phyloP scores from a whole-genome alignment of 805 yeast species.

The Saccharomycopsis javanensis region DNA sequence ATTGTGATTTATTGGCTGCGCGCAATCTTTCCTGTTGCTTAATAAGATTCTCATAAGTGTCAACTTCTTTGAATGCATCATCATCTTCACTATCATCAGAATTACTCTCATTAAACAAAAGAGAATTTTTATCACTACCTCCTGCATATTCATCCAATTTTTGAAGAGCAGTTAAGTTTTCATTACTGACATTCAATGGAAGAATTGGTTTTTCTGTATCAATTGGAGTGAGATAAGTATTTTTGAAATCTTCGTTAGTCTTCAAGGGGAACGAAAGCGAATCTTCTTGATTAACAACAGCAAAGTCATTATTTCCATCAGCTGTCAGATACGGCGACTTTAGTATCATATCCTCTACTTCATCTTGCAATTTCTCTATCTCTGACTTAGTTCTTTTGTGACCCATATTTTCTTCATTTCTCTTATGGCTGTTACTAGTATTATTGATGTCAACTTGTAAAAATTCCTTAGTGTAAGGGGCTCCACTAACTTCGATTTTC shows the following conservation, averaged over 20 bases:
- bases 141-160: not conserved
- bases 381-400: slow-evolving; percentile 10
- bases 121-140: not conserved
- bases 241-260: not conserved
- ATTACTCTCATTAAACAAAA: not conserved
- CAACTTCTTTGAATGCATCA: not conserved
- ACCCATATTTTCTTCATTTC: not conserved
- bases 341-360: slow-evolving; percentile 6
- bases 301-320: not conserved
- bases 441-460: not conserved
- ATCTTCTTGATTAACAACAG: not conserved
- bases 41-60: not conserved
- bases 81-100: not conserved
- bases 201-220: not conserved
- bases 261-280: not conserved
- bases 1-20: not conserved
- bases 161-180: not conserved
- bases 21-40: not conserved
- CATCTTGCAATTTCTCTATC: slow-evolving; percentile 13
- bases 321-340: not conserved
- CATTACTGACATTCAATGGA: not conserved
- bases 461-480: not conserved
- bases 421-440: too few relatives aligned
- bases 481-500: not conserved
- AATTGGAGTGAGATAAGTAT: not conserved